Evolutionary conservation across 768 basidiomycete species (phyloP).

Genomic region (Chalciporus pseudorubinellus): DNA sequence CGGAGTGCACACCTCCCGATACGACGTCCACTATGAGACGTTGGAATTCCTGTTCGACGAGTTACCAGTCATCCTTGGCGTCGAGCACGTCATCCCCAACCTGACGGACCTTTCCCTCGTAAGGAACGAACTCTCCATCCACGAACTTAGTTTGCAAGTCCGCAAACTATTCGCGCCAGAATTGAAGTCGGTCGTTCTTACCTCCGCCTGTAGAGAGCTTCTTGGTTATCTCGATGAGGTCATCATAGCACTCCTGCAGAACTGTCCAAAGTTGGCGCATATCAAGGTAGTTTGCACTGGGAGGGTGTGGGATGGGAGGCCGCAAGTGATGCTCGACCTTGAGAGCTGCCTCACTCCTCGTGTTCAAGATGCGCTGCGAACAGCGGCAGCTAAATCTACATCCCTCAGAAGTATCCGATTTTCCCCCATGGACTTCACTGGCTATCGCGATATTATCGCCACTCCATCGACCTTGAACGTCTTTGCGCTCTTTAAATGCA

Average conservation of each 20-base stretch:
- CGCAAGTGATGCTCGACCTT: neutral
- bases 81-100: neutral
- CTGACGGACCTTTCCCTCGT: neutral
- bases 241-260: neutral
- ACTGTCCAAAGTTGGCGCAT: neutral
- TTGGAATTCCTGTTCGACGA: neutral
- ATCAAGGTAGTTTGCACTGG: neutral
- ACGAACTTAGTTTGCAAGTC: neutral
- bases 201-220: neutral
- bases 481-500: neutral
- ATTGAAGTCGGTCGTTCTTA: neutral
- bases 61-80: neutral
- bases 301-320: neutral
- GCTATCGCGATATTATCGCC: neutral
- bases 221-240: neutral
- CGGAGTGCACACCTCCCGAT: neutral
- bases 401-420: neutral
- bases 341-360: neutral
- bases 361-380: neutral
- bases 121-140: neutral
- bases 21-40: neutral
- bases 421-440: neutral
- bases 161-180: neutral
- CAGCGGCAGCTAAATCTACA: neutral
- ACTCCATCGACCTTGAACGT: neutral